Evolutionary conservation across 106 monocot genomes (phyloP).

Genomic region (Acanthochlamys bracteata): DNA sequence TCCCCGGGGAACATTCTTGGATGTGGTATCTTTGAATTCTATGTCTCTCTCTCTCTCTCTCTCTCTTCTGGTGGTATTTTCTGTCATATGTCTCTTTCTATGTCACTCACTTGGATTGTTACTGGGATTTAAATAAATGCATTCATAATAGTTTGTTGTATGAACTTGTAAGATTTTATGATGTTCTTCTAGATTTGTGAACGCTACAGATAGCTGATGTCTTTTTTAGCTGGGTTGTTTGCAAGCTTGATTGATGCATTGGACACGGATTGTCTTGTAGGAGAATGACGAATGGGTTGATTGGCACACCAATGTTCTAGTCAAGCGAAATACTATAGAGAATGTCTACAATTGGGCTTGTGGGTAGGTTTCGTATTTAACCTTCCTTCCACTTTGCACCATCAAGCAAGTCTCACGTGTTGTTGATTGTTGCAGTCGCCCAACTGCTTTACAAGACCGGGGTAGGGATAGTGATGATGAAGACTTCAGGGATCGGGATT

Average conservation of each 20-base stretch:
- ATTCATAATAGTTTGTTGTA: not conserved
- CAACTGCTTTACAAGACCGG: conserved; percentile 52
- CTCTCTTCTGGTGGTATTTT: no score
- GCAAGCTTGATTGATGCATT: not conserved
- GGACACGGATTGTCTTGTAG: conserved; percentile 17
- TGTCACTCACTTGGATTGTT: no score
- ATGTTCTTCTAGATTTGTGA: not conserved
- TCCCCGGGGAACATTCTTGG: no score
- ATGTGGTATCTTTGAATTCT: no score
- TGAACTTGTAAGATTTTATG: not conserved
- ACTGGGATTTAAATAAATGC: no score
- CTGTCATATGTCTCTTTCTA: no score
- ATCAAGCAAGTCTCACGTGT: not conserved
- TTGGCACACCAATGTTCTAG: conserved; percentile 65
- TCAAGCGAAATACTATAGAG: conserved; percentile 77
- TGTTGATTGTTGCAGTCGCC: conserved; percentile 38
- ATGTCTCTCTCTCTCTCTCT: no score
- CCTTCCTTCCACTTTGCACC: not conserved
- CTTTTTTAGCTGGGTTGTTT: not conserved
- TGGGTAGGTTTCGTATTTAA: conserved; percentile 46
- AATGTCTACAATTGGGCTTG: conserved; percentile 88
- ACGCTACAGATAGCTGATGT: not conserved
- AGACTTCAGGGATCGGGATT: conserved; percentile 63
- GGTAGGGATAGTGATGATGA: conserved; percentile 74
- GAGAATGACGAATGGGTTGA: conserved; percentile 71